These are phyloP conservation scores for Apiotrichum veenhuisii DNA, from an alignment of 1,284 basidiomycete species.

Conservation along the genomic window DNA sequence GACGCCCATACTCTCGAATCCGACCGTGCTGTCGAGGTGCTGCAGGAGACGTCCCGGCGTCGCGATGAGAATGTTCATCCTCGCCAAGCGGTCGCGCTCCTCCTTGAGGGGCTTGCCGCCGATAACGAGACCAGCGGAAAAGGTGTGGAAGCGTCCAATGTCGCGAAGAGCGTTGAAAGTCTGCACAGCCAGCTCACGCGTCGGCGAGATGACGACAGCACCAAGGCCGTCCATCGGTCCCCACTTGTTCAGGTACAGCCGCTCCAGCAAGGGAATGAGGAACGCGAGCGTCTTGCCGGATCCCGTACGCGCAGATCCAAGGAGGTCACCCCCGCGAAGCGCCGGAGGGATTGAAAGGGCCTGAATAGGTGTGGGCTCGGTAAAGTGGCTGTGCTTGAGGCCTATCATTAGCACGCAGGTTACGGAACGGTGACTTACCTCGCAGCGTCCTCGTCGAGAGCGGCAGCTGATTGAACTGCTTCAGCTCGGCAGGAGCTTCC, in stretches of 20 bases:
- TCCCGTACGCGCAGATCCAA: constrained; percentile 74
- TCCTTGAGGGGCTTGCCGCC: constrained; percentile 95
- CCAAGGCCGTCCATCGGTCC: constrained; percentile 80
- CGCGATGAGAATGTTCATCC: constrained; percentile 97
- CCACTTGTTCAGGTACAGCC: constrained; percentile 70
- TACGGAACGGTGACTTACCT: constrained; percentile 24
- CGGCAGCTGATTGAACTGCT: constrained; percentile 49
- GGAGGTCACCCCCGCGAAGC: constrained; percentile 64
- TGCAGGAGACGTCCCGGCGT: constrained; percentile 93
- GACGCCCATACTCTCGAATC: constrained; percentile 85
- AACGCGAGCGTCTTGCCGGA: constrained; percentile 82
- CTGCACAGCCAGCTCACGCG: constrained; percentile 91
- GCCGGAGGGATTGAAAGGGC: constrained; percentile 61
- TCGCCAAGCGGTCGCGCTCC: constrained; percentile 77
- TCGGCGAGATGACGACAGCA: constrained; percentile 90
- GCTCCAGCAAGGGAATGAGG: constrained; percentile 70
- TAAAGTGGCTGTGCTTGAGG: constrained; percentile 77
- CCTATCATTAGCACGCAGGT: constrained; percentile 51
- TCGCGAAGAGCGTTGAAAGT: constrained; percentile 93
- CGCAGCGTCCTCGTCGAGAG: constrained; percentile 44
- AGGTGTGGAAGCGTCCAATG: constrained; percentile 84
- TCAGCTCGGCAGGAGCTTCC: constrained; percentile 32
- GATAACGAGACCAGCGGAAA: constrained; percentile 93
- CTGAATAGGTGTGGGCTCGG: constrained; percentile 81
- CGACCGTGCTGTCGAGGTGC: constrained; percentile 97